Evolutionary conservation across 768 basidiomycete genomes (phyloP).

Genomic region (Exidia glandulosa): DNA sequence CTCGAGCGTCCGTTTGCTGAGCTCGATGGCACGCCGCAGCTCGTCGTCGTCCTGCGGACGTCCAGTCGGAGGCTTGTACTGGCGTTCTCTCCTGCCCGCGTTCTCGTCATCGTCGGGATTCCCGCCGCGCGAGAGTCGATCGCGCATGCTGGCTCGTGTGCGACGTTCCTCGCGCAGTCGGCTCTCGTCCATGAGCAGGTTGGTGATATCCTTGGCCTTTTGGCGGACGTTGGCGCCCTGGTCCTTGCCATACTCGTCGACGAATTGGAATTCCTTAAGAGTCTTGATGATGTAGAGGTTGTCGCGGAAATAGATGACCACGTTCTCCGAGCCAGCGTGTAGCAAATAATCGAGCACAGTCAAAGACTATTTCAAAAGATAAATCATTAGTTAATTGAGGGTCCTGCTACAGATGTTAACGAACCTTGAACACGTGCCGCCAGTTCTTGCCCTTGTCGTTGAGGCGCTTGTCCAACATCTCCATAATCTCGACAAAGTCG

Average conservation of each 20-base stretch:
- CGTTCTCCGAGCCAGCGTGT: conserved; percentile 95
- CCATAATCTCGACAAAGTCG: conserved; percentile 99
- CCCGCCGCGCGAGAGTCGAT: conserved; percentile 74
- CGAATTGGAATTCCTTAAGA: conserved; percentile 93
- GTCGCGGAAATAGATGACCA: conserved; percentile 96
- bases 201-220: conserved; percentile 97
- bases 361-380: background rate
- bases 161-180: conserved; percentile 80
- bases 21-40: conserved; percentile 75
- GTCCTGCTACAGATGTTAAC: conserved; percentile 10
- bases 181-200: conserved; percentile 75
- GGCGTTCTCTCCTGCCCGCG: conserved; percentile 7
- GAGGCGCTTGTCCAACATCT: conserved; percentile 97
- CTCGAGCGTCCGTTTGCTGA: conserved; percentile 64
- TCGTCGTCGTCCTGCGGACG: conserved; percentile 62
- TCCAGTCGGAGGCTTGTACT: background rate
- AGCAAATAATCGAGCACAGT: conserved; percentile 93
- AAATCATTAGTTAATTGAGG: background rate
- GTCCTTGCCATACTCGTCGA: conserved; percentile 93
- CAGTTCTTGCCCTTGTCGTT: conserved; percentile 99
- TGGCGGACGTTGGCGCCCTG: conserved; percentile 97
- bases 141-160: conserved; percentile 81
- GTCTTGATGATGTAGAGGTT: conserved; percentile 98
- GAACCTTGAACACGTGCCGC: conserved; percentile 97
- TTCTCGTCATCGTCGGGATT: conserved; percentile 30